Base-by-base conservation (phyloP, 2,329 filamentous ascomycete species). In the Xylaria sp. region DNA sequence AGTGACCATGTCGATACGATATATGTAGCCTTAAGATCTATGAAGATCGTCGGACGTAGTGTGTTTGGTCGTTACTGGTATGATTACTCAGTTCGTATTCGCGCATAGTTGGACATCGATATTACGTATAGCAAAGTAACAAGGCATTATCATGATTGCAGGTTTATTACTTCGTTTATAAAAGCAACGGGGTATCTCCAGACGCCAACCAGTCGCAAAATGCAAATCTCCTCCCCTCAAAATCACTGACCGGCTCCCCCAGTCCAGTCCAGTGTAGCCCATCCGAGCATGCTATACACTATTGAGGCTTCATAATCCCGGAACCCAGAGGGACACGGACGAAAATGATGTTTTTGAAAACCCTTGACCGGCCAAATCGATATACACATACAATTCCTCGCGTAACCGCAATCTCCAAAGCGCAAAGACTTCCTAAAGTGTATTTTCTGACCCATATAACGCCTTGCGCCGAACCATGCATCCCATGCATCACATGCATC, bases 181-280 rank as follows among this genome's bases (percentile, higher is more conserved):
- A 52, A 23, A 6, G 2, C 27, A 52, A 55, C 13, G 51, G 58
- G 62, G 62, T 65, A 63, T 65, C 62, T 63, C 49, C 46, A 54
- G 23, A 59, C 52, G 33, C 54, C 43, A 40, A 19, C 25, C 49
- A 9, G 21, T 25, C n/a, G 21, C 11, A 52, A 60, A n/a, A 53
- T 40, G 29, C 52, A 41, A 40, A 48, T 19, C 19, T 15, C 31
- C 31, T 27, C 43, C 23, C 1, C 27, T 17, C 19, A 27, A 46
- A 38, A 52, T 4, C 23, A 44, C 23, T 15, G n/a, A 54, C 43
- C 37, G 21, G n/a, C n/a, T n/a, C n/a, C n/a, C n/a, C n/a, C n/a
- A n/a, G n/a, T 23, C n/a, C 43, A 3, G 7, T 17, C 15, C 4
- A 8, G 37, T 17, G 5, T 15, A 23, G 15, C 25, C 5, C 7